phyloP scores from a whole-genome alignment of 1,139 yeast genomes.

The Saccharomyces hybrid region DNA sequence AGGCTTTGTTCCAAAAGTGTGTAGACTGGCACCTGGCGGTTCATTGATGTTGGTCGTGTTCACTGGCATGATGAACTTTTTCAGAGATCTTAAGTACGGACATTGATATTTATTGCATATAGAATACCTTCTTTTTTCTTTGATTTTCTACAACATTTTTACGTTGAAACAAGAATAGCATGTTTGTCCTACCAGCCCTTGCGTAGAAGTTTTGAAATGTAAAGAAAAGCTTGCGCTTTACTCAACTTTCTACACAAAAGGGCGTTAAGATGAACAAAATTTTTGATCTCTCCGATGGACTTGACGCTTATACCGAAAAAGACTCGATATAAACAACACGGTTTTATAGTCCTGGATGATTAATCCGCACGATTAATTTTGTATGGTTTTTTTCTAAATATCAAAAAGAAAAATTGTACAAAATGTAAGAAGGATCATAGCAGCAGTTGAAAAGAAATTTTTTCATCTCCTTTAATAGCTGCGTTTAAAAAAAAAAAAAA shows the following conservation, averaged over 20 bases:
- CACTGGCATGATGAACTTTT: slow-evolving; percentile 91
- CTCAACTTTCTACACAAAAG: slow-evolving; percentile 35
- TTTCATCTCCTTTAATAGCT: slow-evolving; percentile 6
- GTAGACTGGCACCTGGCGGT: slow-evolving; percentile 98
- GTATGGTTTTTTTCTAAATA: slow-evolving; percentile 16
- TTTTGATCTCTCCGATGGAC: slow-evolving; percentile 57
- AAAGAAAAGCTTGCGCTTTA: background rate
- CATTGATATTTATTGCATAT: background rate
- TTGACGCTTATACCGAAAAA: slow-evolving; percentile 44
- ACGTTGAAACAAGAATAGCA: background rate
- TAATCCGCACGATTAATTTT: slow-evolving; percentile 50
- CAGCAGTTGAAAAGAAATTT: background rate
- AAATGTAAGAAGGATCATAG: background rate
- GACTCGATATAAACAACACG: slow-evolving; percentile 53
- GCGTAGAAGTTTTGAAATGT: slow-evolving; percentile 22
- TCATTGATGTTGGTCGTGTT: slow-evolving; percentile 94
- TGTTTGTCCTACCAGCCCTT: slow-evolving; percentile 64
- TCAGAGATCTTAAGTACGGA: slow-evolving; percentile 40
- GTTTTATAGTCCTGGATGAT: slow-evolving; percentile 52
- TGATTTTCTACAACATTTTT: background rate
- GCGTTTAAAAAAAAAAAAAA: background rate
- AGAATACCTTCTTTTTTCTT: background rate
- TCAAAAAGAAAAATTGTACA: slow-evolving; percentile 4
- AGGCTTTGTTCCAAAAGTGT: slow-evolving; percentile 94
- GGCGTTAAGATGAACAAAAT: slow-evolving; percentile 54